Evolutionary conservation across 345 rosid species (phyloP), one percentile per base, ranked within the genome.

Genomic region (Trapa incisa): DNA sequence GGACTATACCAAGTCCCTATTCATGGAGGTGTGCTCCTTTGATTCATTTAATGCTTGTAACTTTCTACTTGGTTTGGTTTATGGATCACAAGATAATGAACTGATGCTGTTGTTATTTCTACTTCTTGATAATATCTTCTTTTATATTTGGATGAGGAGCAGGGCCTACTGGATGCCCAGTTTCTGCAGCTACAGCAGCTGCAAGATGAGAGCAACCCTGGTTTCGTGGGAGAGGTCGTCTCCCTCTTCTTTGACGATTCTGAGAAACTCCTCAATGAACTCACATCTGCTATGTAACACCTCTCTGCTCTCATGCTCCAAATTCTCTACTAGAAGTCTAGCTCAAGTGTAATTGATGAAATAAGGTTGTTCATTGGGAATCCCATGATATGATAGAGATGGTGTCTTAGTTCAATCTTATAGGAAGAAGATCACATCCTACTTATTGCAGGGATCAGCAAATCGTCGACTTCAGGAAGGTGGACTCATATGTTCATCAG

Each of bases 161-260:
- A 93, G 97, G 95, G 95, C 4, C 70, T 85, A 76, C 68, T 93
- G 91, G 98, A 93, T 64, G 67, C 77, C 50, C 98, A 93, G 82
- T 90, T 87, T 71, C 73, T 82, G 64, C 97, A 88, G 85, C 92
- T 93, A 62, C 96, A 83, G 74, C 87, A 88, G 69, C 84, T 93
- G 63, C 96, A 86, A 80, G 98, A 93, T 80, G 98, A 93, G 74
- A 90, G 85, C 85, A 90, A 86, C 81, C 97, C 98, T 35, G 88
- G 85, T 76, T 93, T 93, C 80, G 97, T 88, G 65, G 85, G 79
- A 67, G 92, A 93, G 80, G 94, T 93, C 35, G 88, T 87, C 32
- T 77, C 96, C 67, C 88, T 90, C 62, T 93, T 93, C 79, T 93
- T 93, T 70, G 90, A 86, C 63, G 98, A 93, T 78, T 88, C 98